Evolutionary conservation across 371 early-diverging fungal species (phyloP), one percentile per base, ranked within the genome.

Genomic region (Dichotomocladium elegans): DNA sequence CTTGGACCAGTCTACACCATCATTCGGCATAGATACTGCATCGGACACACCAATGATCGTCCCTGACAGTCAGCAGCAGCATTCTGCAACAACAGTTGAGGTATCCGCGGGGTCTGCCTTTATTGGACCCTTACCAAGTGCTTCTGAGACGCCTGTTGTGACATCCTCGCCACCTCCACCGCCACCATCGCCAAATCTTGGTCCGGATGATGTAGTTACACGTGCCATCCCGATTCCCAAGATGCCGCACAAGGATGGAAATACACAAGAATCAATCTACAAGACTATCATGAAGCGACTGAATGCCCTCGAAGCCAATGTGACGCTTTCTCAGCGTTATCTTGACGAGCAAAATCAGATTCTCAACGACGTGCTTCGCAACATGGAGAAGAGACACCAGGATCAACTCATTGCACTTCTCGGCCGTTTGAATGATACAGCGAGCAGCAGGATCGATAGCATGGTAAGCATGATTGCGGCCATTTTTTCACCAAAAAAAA

Each of bases 231-330:
- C 33, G 14, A 33, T 30, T 24, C 49, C 49, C 29, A 35, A 31
- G 2, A 35, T 21, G 8, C 11, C 14, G 6, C 35, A 48, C 58
- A 64, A 53, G 55, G 71, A 47, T 28, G 46, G 60, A 2, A 59
- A 29, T 30, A 61, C 61, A 25, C 29, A 29, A 12, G 89, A 91
- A 46, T 93, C 90, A 47, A 90, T 95, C 30, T 95, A 91, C 68
- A 92, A 93, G 53, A 92, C 86, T 4, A 94, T 96, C 34, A 86
- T 91, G 80, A 91, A 90, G 48, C 81, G 97, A 11, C 70, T 96
- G 1, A 71, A 69, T 40, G 70, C 78, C 14, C 71, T 95, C 7
- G 96, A 95, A 63, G 64, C 83, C 21, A 92, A 92, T 60, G 79
- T 88, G 10, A 86, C 92, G 0, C 56, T 92, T 21, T 86, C 91